These are phyloP conservation scores for Phialocephala sp. DNA, from an alignment of 2,329 filamentous ascomycete genomes.

Conservation along the genomic window DNA sequence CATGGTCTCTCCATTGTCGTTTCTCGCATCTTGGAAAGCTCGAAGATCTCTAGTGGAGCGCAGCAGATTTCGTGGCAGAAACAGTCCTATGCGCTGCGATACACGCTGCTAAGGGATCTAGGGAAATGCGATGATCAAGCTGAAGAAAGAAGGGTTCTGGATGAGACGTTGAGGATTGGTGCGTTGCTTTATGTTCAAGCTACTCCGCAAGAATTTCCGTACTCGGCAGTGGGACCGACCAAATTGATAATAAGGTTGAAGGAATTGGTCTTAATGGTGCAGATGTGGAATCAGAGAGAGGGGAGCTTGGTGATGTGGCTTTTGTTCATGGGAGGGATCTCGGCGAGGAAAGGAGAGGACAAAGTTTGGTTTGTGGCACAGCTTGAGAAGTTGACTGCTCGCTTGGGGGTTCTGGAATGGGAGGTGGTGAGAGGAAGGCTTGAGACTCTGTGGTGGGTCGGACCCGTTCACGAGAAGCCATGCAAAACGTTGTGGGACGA, in stretches of 20 bases:
- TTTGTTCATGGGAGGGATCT: slow-evolving; percentile 22
- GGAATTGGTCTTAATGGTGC: slow-evolving; percentile 13
- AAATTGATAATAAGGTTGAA: slow-evolving; percentile 19
- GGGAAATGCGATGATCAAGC: not conserved
- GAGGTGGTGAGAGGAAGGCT: slow-evolving; percentile 11
- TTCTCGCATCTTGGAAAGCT: slow-evolving; percentile 7
- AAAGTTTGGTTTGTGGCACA: slow-evolving; percentile 23
- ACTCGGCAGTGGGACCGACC: slow-evolving; percentile 15
- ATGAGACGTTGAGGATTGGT: slow-evolving; percentile 22
- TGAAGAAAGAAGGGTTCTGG: slow-evolving; percentile 8
- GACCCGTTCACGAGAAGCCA: slow-evolving; percentile 15
- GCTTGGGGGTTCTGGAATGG: slow-evolving; percentile 13
- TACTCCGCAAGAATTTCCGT: slow-evolving; percentile 25
- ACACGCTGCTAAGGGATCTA: slow-evolving; percentile 13
- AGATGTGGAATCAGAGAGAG: slow-evolving; percentile 21
- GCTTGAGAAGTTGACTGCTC: slow-evolving; percentile 11
- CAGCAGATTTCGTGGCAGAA: slow-evolving; percentile 15
- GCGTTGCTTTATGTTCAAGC: slow-evolving; percentile 23
- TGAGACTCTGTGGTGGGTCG: slow-evolving; percentile 23
- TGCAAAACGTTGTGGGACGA: slow-evolving; percentile 22
- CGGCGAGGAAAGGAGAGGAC: slow-evolving; percentile 11
- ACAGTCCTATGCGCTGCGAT: slow-evolving; percentile 17
- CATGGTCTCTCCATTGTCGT: slow-evolving; percentile 18
- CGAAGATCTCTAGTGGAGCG: not conserved
- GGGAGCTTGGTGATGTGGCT: slow-evolving; percentile 20